phyloP scores from a whole-genome alignment of 495 filamentous ascomycete species.

The Cairneyella variabilis region DNA sequence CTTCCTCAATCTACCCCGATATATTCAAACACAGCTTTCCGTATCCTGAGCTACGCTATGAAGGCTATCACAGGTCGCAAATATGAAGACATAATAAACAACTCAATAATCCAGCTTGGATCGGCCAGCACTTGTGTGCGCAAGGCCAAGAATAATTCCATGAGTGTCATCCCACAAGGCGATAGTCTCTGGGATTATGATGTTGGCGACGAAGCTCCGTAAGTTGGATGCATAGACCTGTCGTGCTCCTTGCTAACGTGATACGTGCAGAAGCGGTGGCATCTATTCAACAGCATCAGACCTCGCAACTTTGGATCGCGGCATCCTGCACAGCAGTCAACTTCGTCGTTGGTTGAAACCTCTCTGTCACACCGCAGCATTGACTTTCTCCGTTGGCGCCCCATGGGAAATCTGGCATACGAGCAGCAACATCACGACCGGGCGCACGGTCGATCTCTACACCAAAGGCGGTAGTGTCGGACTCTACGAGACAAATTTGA shows the following conservation, averaged over 20 bases:
- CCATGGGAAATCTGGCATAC: slow-evolving; percentile 56
- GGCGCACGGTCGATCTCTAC: slow-evolving; percentile 39
- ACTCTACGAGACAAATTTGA: slow-evolving; percentile 40
- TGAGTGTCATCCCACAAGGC: slow-evolving; percentile 28
- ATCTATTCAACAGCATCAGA: slow-evolving; percentile 53
- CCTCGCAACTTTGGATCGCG: slow-evolving; percentile 46
- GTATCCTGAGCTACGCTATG: slow-evolving; percentile 34
- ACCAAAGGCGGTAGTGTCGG: slow-evolving; percentile 50
- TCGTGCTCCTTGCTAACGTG: background rate
- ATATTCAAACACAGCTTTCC: slow-evolving; percentile 38
- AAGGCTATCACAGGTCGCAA: slow-evolving; percentile 32
- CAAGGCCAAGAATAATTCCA: background rate
- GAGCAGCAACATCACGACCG: slow-evolving; percentile 20
- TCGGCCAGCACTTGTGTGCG: slow-evolving; percentile 25
- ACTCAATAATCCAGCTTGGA: slow-evolving; percentile 28
- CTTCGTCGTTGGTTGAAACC: slow-evolving; percentile 58
- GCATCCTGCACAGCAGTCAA: slow-evolving; percentile 49
- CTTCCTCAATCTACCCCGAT: slow-evolving; percentile 33
- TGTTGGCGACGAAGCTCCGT: slow-evolving; percentile 30
- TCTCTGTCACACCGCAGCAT: slow-evolving; percentile 41
- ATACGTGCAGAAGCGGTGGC: slow-evolving; percentile 37
- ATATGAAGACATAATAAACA: slow-evolving; percentile 1
- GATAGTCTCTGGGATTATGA: slow-evolving; percentile 24
- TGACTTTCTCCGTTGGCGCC: slow-evolving; percentile 42
- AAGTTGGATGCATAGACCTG: slow-evolving; percentile 10